A percentile compares a stretch with the other conserved stretches of the same genome.
Conservation (phyloP, 1,284 basidiomycete genomes). For the Boletus semigastroideus region DNA sequence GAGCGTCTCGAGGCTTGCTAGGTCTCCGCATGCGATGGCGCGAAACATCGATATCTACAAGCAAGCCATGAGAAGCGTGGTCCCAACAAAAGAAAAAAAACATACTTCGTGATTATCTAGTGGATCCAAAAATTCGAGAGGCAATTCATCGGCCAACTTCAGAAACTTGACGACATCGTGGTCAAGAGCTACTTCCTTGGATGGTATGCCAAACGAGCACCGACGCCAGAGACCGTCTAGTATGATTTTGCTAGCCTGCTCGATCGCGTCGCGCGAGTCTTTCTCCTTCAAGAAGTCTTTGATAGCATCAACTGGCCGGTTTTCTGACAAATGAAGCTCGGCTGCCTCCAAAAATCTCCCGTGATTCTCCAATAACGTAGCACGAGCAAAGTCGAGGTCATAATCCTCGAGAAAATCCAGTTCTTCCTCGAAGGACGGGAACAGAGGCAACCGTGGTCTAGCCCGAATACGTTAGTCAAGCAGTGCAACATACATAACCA, state of each 20-base stretch:
- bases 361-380: constrained; percentile 46
- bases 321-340: constrained; percentile 52
- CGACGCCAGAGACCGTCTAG: constrained; percentile 25
- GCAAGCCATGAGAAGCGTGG: not conserved
- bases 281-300: constrained; percentile 42
- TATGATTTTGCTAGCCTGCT: constrained; percentile 32
- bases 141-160: constrained; percentile 19
- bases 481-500: not conserved
- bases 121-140: constrained; percentile 12
- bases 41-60: constrained; percentile 27
- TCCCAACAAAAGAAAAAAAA: no score
- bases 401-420: constrained; percentile 59
- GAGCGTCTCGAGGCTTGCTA: constrained; percentile 10
- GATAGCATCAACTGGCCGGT: constrained; percentile 49
- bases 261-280: constrained; percentile 28
- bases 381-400: constrained; percentile 53
- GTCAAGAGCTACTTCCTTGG: constrained; percentile 8
- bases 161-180: constrained; percentile 12
- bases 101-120: constrained; percentile 19
- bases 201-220: constrained; percentile 26
- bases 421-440: constrained; percentile 50
- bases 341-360: constrained; percentile 53
- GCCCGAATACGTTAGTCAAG: not conserved
- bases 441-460: constrained; percentile 42
- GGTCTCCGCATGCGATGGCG: constrained; percentile 19